A percentile compares a stretch with the other conserved stretches of the same genome.
These are phyloP conservation scores for sorghum (Sorghum bicolor) DNA, from an alignment of 176 grass and related monocot genomes.

Conservation along the genomic window DNA sequence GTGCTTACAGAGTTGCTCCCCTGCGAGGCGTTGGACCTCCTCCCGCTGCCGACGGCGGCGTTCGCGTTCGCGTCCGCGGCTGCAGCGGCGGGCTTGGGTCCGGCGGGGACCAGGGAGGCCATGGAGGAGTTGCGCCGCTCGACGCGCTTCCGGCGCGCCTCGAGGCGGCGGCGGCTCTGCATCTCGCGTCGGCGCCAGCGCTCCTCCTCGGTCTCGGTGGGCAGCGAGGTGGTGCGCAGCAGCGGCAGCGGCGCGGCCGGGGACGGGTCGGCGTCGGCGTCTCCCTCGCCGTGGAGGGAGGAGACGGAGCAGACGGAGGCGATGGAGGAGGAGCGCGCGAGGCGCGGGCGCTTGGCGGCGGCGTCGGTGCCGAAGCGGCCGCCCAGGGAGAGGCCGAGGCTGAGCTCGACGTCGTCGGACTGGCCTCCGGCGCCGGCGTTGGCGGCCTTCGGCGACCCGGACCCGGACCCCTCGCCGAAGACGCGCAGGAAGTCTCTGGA, in stretches of 20 bases:
- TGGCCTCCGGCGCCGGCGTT: conserved; percentile 26
- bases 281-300: background rate
- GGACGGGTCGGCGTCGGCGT: conserved; percentile 31
- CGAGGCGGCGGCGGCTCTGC: conserved; percentile 60
- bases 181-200: conserved; percentile 66
- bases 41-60: background rate
- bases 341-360: conserved; percentile 43
- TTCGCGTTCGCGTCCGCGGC: background rate
- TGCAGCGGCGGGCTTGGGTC: conserved; percentile 11
- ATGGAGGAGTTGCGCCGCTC: conserved; percentile 75
- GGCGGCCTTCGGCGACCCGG: background rate
- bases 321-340: conserved; percentile 74
- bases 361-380: conserved; percentile 59
- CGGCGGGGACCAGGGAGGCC: background rate
- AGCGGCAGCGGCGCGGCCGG: conserved; percentile 43
- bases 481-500: conserved; percentile 58
- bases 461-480: conserved; percentile 40
- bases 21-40: conserved; percentile 41
- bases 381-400: conserved; percentile 67
- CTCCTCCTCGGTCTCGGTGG: conserved; percentile 73
- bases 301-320: conserved; percentile 63
- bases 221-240: conserved; percentile 74
- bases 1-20: conserved; percentile 38
- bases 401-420: conserved; percentile 71
- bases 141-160: conserved; percentile 68